Percentiles rank a stretch among this genome's conserved stretches.
Evolutionary conservation across 208 protist genomes (phyloP).

Genomic region (Spironucleus salmonicida): DNA sequence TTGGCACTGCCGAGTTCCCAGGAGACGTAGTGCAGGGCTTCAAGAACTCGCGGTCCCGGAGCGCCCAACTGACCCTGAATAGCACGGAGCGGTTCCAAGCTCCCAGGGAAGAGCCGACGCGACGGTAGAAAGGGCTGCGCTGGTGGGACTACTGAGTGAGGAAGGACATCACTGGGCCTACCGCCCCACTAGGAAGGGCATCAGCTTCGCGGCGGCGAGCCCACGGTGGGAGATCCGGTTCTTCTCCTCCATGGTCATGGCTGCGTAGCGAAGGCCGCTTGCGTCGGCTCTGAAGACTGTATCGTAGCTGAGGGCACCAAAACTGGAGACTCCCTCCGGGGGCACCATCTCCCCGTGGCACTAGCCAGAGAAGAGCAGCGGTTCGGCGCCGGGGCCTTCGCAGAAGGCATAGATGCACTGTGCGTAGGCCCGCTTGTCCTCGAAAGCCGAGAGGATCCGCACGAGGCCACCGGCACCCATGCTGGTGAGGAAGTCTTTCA

Average conservation of each 20-base stretch:
- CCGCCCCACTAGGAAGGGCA: neutral
- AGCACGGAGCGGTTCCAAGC: too few relatives aligned
- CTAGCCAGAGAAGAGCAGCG: neutral
- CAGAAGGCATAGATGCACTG: slow-evolving; percentile 11
- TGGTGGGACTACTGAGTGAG: too few relatives aligned
- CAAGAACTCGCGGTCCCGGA: too few relatives aligned
- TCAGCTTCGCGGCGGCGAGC: neutral
- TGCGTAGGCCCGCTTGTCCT: slow-evolving; percentile 13
- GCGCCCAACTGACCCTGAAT: too few relatives aligned
- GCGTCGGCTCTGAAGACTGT: neutral
- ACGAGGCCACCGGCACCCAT: neutral
- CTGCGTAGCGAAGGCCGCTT: neutral
- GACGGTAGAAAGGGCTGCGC: too few relatives aligned
- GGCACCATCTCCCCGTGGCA: neutral
- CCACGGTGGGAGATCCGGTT: slow-evolving; percentile 10
- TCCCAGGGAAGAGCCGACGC: too few relatives aligned
- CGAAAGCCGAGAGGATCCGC: neutral
- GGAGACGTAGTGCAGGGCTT: too few relatives aligned
- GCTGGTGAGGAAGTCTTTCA: neutral
- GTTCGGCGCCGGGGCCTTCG: neutral
- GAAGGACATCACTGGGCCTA: too few relatives aligned
- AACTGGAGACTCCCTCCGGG: neutral
- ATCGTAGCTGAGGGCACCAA: neutral
- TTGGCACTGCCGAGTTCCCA: too few relatives aligned
- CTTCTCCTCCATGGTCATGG: slow-evolving; percentile 7